These are phyloP conservation scores for Rhizoclosmatium sp. DNA, from an alignment of 192 early-diverging fungal species.

Conservation along the genomic window DNA sequence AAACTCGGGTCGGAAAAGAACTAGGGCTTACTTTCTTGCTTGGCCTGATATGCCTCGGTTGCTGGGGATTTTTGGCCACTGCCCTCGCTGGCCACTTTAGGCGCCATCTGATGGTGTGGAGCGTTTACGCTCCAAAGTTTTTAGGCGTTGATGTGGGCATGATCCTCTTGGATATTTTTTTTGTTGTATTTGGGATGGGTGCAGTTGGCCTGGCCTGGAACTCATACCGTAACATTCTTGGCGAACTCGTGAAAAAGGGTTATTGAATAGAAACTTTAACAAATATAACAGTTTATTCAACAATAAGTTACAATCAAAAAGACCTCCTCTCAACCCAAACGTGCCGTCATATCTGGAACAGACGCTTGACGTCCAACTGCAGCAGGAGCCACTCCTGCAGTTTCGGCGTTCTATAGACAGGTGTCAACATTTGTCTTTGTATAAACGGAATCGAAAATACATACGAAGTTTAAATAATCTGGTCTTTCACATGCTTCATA, in stretches of 20 bases:
- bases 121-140: slow-evolving; percentile 92
- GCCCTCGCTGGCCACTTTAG: slow-evolving; percentile 73
- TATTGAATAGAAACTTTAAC: not conserved
- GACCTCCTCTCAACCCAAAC: not conserved
- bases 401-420: slow-evolving; percentile 17
- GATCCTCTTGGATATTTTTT: slow-evolving; percentile 33
- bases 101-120: slow-evolving; percentile 98
- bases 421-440: not conserved
- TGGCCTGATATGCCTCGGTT: slow-evolving; percentile 51
- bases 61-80: slow-evolving; percentile 51
- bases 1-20: slow-evolving; percentile 49
- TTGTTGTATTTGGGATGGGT: slow-evolving; percentile 30
- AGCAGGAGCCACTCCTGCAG: slow-evolving; percentile 5
- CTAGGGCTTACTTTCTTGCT: slow-evolving; percentile 45
- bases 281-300: no score
- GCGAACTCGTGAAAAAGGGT: slow-evolving; percentile 17
- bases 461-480: slow-evolving; percentile 73
- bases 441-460: slow-evolving; percentile 24
- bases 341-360: slow-evolving; percentile 1
- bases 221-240: slow-evolving; percentile 24
- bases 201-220: slow-evolving; percentile 34
- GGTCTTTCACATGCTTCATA: slow-evolving; percentile 94
- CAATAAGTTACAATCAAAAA: not conserved
- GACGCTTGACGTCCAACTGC: not conserved
- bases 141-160: slow-evolving; percentile 55